Conservation (phyloP, 2,329 filamentous ascomycete species). For the Pseudogymnoascus verrucosus region DNA sequence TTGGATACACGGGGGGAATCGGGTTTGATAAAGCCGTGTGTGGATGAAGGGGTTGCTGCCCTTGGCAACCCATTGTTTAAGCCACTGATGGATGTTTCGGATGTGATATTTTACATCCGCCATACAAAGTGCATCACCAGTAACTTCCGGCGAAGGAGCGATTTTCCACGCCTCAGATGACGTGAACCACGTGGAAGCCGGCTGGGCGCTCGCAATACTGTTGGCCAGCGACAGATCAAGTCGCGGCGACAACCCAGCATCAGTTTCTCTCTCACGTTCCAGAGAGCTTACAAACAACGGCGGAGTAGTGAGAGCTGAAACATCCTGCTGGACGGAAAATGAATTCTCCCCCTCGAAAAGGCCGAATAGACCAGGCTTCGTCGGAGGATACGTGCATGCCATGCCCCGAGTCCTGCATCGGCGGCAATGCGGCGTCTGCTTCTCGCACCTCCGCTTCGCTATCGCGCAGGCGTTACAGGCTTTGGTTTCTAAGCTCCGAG, state of each 20-base stretch:
- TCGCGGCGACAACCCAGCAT: not conserved
- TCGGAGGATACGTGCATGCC: constrained; percentile 13
- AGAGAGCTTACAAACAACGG: not conserved
- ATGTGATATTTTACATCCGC: constrained; percentile 24
- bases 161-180: constrained; percentile 16
- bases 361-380: constrained; percentile 8
- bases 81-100: constrained; percentile 17
- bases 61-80: constrained; percentile 22
- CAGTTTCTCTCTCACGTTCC: not conserved
- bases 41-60: constrained; percentile 26
- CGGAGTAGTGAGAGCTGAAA: not conserved
- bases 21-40: constrained; percentile 20
- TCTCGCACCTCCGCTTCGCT: constrained; percentile 15
- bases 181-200: constrained; percentile 10
- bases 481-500: constrained; percentile 9
- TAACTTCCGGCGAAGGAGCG: constrained; percentile 9
- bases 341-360: not conserved
- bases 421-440: constrained; percentile 13
- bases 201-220: not conserved
- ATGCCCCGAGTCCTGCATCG: constrained; percentile 11
- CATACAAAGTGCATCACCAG: not conserved
- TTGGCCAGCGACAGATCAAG: not conserved
- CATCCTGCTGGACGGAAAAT: not conserved
- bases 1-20: constrained; percentile 22
- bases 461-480: constrained; percentile 13